These are phyloP conservation scores for Triglochin maritima DNA, from an alignment of 106 monocot species.

Conservation along the genomic window DNA sequence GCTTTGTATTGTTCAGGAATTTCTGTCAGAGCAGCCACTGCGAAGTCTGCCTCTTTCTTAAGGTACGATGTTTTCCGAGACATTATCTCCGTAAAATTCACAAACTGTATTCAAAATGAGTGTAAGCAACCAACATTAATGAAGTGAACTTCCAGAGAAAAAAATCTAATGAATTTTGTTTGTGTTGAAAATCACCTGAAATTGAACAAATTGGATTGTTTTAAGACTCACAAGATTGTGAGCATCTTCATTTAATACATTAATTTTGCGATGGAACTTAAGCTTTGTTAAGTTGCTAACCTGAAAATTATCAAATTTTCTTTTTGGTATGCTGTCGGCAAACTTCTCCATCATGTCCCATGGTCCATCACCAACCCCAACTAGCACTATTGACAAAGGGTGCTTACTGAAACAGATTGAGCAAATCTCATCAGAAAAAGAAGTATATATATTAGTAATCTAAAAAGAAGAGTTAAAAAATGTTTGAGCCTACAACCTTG, in stretches of 20 bases:
- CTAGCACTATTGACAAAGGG: not conserved
- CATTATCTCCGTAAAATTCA: constrained; percentile 78
- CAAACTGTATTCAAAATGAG: too few species aligned
- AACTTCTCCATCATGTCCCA: not conserved
- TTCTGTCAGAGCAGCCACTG: constrained; percentile 66
- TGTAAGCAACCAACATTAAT: too few species aligned
- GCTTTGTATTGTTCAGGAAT: constrained; percentile 75
- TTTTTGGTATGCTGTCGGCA: not conserved
- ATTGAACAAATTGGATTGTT: too few species aligned
- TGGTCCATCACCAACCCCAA: too few species aligned
- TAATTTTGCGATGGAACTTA: not conserved
- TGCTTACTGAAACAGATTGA: not conserved
- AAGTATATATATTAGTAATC: too few species aligned
- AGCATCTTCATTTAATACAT: not conserved
- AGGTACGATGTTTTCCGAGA: constrained; percentile 30
- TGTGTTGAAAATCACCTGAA: too few species aligned
- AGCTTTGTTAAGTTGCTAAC: constrained; percentile 13
- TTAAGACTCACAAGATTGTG: too few species aligned
- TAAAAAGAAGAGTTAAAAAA: not conserved
- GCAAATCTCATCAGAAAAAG: not conserved
- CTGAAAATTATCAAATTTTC: constrained; percentile 37
- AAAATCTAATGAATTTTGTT: not conserved
- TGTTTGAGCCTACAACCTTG: not conserved
- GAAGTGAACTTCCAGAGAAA: not conserved
- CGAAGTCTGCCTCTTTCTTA: constrained; percentile 63